Evolutionary conservation across 2,329 filamentous ascomycete genomes (phyloP).

Genomic region (Cladosporium sp.): DNA sequence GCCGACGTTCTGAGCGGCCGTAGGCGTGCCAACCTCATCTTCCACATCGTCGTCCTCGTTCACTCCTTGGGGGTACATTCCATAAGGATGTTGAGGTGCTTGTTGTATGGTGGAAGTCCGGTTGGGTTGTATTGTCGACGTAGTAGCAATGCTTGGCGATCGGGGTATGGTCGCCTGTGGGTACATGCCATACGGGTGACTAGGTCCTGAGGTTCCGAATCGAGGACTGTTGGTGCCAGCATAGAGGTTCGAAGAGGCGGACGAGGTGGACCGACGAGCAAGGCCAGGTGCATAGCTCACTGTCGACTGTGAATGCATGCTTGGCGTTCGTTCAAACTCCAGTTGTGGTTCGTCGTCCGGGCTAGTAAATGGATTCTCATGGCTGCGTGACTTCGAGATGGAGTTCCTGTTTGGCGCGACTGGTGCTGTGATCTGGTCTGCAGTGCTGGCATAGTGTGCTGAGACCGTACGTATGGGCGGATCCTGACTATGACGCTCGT

Average conservation of each 20-base stretch:
- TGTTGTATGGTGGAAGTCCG: slow-evolving; percentile 19
- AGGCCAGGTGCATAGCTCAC: slow-evolving; percentile 21
- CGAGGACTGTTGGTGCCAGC: slow-evolving; percentile 59
- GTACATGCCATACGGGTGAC: slow-evolving; percentile 82
- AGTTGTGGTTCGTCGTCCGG: slow-evolving; percentile 29
- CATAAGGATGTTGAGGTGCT: slow-evolving; percentile 75
- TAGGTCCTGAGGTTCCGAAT: slow-evolving; percentile 66
- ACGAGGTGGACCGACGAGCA: slow-evolving; percentile 29
- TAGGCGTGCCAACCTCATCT: slow-evolving; percentile 33
- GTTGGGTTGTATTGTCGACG: slow-evolving; percentile 60
- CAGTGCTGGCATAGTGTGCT: slow-evolving; percentile 26
- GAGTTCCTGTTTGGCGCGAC: slow-evolving; percentile 23
- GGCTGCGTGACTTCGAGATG: slow-evolving; percentile 28
- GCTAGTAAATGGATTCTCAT: slow-evolving; percentile 33
- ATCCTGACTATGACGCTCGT: slow-evolving; percentile 21
- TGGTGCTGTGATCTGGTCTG: slow-evolving; percentile 15
- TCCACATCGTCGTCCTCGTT: slow-evolving; percentile 52
- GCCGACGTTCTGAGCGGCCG: slow-evolving; percentile 49
- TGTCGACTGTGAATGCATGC: slow-evolving; percentile 35
- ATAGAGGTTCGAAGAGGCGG: slow-evolving; percentile 35
- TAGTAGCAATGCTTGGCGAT: slow-evolving; percentile 65
- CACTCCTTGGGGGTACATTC: slow-evolving; percentile 79
- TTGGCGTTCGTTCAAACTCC: slow-evolving; percentile 19
- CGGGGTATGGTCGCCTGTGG: slow-evolving; percentile 62
- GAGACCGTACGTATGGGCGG: slow-evolving; percentile 29